Conservation (phyloP, 371 early-diverging fungal species). For the Mucor racemosus region DNA sequence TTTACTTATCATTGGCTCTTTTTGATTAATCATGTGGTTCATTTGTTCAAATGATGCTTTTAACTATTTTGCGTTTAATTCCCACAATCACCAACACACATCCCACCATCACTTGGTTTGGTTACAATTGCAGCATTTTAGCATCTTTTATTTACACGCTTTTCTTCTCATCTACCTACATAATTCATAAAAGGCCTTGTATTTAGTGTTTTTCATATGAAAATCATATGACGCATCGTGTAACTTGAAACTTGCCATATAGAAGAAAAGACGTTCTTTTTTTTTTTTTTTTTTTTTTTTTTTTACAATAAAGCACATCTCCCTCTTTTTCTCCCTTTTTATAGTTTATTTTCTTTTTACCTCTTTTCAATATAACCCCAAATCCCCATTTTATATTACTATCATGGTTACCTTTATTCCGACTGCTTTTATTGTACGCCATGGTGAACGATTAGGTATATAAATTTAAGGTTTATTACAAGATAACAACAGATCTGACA, state of each 20-base stretch:
- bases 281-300: conserved; percentile 10
- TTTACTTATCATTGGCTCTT: neutral
- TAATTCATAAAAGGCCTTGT: no score
- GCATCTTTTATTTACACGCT: neutral
- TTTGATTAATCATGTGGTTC: neutral
- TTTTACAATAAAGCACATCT: neutral
- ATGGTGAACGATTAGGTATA: conserved; percentile 37
- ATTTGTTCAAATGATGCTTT: neutral
- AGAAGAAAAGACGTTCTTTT: neutral
- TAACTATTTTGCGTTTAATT: neutral
- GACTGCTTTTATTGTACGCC: conserved; percentile 32
- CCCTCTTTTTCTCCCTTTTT: conserved; percentile 11
- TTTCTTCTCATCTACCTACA: neutral
- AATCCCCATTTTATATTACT: conserved; percentile 9
- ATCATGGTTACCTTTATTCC: conserved; percentile 9
- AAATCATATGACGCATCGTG: conserved; percentile 21
- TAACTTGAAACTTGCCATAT: conserved; percentile 8
- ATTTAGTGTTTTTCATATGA: conserved; percentile 19
- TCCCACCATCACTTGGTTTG: neutral
- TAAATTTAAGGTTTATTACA: neutral
- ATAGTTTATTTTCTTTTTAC: neutral
- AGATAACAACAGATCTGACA: neutral
- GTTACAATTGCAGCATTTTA: neutral
- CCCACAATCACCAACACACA: neutral
- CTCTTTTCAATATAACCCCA: conserved; percentile 12